phyloP scores from a whole-genome alignment of 768 basidiomycete species.

The Panellus pusillus region DNA sequence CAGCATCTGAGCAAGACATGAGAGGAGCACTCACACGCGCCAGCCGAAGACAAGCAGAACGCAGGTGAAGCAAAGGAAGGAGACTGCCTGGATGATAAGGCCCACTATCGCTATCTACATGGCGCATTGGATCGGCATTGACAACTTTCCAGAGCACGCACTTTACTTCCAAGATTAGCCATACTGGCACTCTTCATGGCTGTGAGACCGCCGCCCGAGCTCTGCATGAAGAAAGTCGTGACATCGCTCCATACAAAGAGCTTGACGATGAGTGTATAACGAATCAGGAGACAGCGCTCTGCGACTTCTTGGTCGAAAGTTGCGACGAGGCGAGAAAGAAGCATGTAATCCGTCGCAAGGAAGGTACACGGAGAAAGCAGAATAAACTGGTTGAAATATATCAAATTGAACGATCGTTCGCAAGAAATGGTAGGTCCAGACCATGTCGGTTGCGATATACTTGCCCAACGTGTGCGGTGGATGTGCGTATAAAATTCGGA shows the following conservation, averaged over 20 bases:
- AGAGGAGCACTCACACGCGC: slow-evolving; percentile 9
- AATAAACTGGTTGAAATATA: neutral
- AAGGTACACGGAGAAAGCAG: slow-evolving; percentile 50
- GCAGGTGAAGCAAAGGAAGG: slow-evolving; percentile 39
- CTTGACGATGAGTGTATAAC: slow-evolving; percentile 37
- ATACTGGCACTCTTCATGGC: slow-evolving; percentile 20
- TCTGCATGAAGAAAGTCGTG: slow-evolving; percentile 53
- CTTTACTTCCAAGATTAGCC: slow-evolving; percentile 26
- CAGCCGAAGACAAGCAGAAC: slow-evolving; percentile 33
- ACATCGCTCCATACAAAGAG: slow-evolving; percentile 52
- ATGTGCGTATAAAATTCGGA: neutral
- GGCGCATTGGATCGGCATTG: no score
- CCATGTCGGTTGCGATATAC: slow-evolving; percentile 13
- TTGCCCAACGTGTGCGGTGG: neutral
- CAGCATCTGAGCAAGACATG: neutral
- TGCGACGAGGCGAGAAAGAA: slow-evolving; percentile 47
- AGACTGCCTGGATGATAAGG: slow-evolving; percentile 42
- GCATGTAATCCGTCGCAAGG: slow-evolving; percentile 52
- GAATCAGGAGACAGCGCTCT: slow-evolving; percentile 40
- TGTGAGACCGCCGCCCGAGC: slow-evolving; percentile 36
- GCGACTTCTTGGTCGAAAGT: slow-evolving; percentile 32
- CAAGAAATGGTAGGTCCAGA: neutral
- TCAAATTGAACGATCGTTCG: neutral
- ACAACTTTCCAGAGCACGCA: slow-evolving; percentile 6
- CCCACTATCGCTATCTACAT: slow-evolving; percentile 41